A percentile compares a stretch with the other conserved stretches of the same genome.
Conservation (phyloP, 441 rosid species). For the Mallotus repandus region DNA sequence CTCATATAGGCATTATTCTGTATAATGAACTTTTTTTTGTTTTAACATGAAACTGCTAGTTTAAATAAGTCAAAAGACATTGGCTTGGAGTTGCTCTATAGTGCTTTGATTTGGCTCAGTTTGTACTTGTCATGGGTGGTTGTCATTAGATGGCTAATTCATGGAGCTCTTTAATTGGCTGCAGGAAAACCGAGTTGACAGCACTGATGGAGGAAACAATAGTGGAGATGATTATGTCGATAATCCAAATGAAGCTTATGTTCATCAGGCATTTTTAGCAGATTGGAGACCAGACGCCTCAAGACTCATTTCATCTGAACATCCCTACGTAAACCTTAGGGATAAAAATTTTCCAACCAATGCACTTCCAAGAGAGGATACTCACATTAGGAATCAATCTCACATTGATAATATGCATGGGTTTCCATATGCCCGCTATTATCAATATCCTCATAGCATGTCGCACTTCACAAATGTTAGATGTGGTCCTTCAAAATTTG, state of each 20-base stretch:
- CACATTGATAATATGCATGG: slow-evolving; percentile 34
- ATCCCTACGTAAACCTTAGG: slow-evolving; percentile 32
- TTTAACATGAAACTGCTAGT: not conserved
- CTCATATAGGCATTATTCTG: not conserved
- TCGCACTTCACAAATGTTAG: slow-evolving; percentile 25
- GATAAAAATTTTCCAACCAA: slow-evolving; percentile 34
- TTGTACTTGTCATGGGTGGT: slow-evolving; percentile 13
- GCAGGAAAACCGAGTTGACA: slow-evolving; percentile 58
- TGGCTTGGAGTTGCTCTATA: slow-evolving; percentile 6
- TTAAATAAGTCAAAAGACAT: not conserved
- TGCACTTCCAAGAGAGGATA: slow-evolving; percentile 27
- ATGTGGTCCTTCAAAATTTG: slow-evolving; percentile 26
- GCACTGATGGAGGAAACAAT: slow-evolving; percentile 45
- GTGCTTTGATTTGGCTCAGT: slow-evolving; percentile 12
- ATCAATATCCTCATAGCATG: slow-evolving; percentile 30
- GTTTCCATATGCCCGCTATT: slow-evolving; percentile 32
- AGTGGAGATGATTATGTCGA: slow-evolving; percentile 62
- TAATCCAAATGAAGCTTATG: slow-evolving; percentile 61
- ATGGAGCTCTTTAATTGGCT: slow-evolving; percentile 12
- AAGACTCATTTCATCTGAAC: slow-evolving; percentile 31
- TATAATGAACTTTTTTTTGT: not conserved
- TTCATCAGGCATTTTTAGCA: slow-evolving; percentile 87
- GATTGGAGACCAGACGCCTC: slow-evolving; percentile 76
- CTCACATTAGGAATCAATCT: slow-evolving; percentile 34
- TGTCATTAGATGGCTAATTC: slow-evolving; percentile 11